Base-by-base conservation (phyloP, 495 filamentous ascomycete genomes). In the Jackrogersella multiformis region DNA sequence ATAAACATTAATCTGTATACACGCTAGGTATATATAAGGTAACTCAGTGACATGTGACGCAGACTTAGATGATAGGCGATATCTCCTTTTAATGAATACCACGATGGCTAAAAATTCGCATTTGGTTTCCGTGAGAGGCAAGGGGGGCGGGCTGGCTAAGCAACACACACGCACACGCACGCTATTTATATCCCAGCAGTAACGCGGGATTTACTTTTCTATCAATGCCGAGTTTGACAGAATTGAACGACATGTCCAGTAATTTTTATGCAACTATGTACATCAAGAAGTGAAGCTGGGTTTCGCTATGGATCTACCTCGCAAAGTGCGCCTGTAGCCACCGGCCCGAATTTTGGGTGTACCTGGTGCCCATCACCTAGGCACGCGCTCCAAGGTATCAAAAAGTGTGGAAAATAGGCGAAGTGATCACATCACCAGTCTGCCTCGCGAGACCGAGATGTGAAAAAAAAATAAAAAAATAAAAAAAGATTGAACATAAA, bases 271-370 rank as follows among this genome's bases (percentile, higher is more conserved):
- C 13, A 45, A 69, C 60, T 64, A 69, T 55, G 16, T 69, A 69
- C 66, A 69, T 60, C 16, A 60, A 45, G 66, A 69, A 69, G 60
- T 38, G 60, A 69, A 68, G 13, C 8, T 12, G 48, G 51, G 42
- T 39, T 7, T 42, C n/a, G 46, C 10, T 46, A 36, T 5, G 13
- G 3, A 13, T 26, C n/a, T 38, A 53, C 49, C 16, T 53, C 30
- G 49, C 30, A 53, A 21, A 36, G 3, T 53, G 32, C 32, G 32
- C 18, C 16, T n/a, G 15, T 51, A 36, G 12, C 23, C 49, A 20
- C 15, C 8, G 8, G 20, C 54, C 55, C 15, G 35, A 13, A 20
- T 52, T 57, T 54, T 46, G 38, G 23, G 36, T 46, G 28, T 41
- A 45, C 38, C 23, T 41, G 16, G 41, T 49, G 4, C 21, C 36